phyloP scores from a whole-genome alignment of 2,329 filamentous ascomycete species.

The Calonectria hawksworthii region DNA sequence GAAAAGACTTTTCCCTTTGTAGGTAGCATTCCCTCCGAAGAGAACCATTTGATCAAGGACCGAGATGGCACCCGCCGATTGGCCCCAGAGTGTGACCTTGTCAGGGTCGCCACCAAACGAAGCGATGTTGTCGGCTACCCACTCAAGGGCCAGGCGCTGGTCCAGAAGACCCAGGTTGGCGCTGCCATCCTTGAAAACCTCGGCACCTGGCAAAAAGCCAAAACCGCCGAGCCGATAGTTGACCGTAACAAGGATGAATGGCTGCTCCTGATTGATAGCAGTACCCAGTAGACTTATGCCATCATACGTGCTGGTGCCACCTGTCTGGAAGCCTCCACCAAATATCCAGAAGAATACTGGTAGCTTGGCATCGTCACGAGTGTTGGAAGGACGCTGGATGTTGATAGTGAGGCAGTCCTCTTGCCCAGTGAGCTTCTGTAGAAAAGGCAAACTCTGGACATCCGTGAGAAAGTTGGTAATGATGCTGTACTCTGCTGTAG shows the following conservation, averaged over 20 bases:
- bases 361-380: conserved; percentile 55
- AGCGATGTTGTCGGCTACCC: conserved; percentile 74
- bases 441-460: too few species aligned
- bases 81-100: conserved; percentile 76
- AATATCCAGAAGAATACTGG: conserved; percentile 72
- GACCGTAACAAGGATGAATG: conserved; percentile 73
- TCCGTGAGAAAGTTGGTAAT: too few species aligned
- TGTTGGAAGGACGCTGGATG: conserved; percentile 60
- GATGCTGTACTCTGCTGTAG: too few species aligned
- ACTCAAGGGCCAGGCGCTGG: conserved; percentile 71
- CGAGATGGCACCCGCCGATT: conserved; percentile 71
- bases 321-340: conserved; percentile 62
- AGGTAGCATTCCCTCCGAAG: conserved; percentile 72
- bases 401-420: conserved; percentile 69
- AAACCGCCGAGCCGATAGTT: conserved; percentile 73
- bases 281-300: conserved; percentile 50
- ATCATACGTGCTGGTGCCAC: conserved; percentile 55
- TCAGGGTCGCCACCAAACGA: conserved; percentile 52
- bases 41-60: conserved; percentile 74
- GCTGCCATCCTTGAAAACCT: conserved; percentile 67
- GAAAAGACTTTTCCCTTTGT: conserved; percentile 69
- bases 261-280: conserved; percentile 61
- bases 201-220: conserved; percentile 71
- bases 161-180: conserved; percentile 73
- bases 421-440: conserved; percentile 49